phyloP scores from a whole-genome alignment of 345 rosid genomes.

The Eucalyptus pauciflora region DNA sequence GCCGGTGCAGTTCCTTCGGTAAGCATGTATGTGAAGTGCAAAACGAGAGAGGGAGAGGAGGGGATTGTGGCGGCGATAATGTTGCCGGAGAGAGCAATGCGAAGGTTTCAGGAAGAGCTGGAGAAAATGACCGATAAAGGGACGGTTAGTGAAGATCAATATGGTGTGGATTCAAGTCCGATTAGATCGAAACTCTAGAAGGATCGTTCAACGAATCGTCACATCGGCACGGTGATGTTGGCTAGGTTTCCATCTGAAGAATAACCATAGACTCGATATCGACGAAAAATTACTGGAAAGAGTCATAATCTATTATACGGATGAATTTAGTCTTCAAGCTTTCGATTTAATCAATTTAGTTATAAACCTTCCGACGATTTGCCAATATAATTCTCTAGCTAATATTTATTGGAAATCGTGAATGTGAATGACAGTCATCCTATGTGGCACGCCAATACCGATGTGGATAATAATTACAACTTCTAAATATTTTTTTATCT shows the following conservation, averaged over 20 bases:
- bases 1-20: neutral
- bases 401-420: rapidly evolving
- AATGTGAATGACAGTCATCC: rapidly evolving
- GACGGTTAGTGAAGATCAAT: neutral
- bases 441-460: rapidly evolving
- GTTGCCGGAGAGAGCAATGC: neutral
- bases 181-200: neutral
- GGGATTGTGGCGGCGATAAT: neutral
- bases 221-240: too few species aligned
- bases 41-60: neutral
- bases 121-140: neutral
- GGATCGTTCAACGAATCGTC: neutral
- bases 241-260: too few species aligned
- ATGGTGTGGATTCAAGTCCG: rapidly evolving
- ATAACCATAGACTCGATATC: too few species aligned
- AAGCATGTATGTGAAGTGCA: neutral
- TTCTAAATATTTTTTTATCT: too few species aligned
- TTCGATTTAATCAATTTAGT: rapidly evolving
- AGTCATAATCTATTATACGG: too few species aligned
- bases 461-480: too few species aligned
- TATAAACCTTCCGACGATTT: too few species aligned
- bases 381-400: too few species aligned
- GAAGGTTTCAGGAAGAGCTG: neutral
- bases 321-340: too few species aligned
- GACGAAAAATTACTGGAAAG: too few species aligned